These are phyloP conservation scores for Podospora anserina DNA, from an alignment of 495 filamentous ascomycete species.

Conservation along the genomic window DNA sequence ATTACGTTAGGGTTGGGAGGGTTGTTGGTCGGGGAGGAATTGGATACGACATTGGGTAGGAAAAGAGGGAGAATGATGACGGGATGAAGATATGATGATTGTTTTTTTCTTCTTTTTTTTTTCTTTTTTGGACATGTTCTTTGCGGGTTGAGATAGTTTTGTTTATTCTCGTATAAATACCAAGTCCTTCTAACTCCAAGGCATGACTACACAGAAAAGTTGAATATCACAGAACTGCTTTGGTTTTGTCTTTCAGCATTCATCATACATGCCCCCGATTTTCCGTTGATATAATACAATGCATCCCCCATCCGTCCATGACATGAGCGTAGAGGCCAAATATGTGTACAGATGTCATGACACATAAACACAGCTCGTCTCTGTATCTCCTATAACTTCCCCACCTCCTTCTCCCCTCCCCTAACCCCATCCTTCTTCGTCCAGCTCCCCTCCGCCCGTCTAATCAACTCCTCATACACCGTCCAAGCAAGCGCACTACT, in stretches of 20 bases:
- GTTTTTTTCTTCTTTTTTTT: neutral
- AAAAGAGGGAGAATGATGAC: neutral
- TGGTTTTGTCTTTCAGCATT: no score
- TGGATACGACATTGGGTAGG: neutral
- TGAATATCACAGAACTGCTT: neutral
- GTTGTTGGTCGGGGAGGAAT: neutral
- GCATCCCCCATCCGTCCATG: neutral
- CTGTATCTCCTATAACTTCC: neutral
- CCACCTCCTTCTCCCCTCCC: neutral
- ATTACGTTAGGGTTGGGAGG: neutral
- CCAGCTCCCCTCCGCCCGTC: constrained; percentile 67
- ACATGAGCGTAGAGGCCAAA: neutral
- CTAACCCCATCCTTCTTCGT: constrained; percentile 14
- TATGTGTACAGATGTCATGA: neutral
- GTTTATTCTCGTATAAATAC: neutral
- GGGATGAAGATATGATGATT: neutral
- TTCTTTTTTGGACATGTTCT: neutral
- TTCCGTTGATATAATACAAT: no score
- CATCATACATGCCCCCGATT: neutral
- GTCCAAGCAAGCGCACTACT: constrained; percentile 94
- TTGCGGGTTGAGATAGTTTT: constrained; percentile 1
- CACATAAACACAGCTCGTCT: neutral
- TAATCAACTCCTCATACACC: constrained; percentile 88
- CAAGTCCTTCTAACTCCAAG: neutral
- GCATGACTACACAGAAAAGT: neutral